These are phyloP conservation scores for Seiridium cupressi DNA, from an alignment of 2,329 filamentous ascomycete genomes.

Conservation along the genomic window DNA sequence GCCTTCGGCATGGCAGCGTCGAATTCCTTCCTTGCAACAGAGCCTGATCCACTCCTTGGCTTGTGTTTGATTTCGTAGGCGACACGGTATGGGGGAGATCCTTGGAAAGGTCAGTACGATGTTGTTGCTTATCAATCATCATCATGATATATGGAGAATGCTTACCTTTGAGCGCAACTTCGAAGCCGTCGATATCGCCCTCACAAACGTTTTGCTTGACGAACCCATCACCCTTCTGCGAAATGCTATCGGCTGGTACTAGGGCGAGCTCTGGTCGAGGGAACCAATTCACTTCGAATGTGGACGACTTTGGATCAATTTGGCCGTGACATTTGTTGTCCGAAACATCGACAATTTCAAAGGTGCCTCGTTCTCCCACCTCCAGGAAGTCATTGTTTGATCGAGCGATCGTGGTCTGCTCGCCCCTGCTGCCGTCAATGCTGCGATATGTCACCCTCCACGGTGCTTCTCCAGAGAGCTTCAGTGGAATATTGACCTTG, in stretches of 20 bases:
- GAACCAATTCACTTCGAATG: slow-evolving; percentile 83
- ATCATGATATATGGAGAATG: slow-evolving; percentile 1
- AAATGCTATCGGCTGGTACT: slow-evolving; percentile 61
- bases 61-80: slow-evolving; percentile 79
- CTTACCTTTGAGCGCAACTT: slow-evolving; percentile 75
- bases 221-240: slow-evolving; percentile 51
- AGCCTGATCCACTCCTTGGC: slow-evolving; percentile 62
- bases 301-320: slow-evolving; percentile 70
- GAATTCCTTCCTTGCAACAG: slow-evolving; percentile 67
- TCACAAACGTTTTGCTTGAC: slow-evolving; percentile 85
- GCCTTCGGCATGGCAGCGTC: slow-evolving; percentile 75
- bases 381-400: slow-evolving; percentile 66
- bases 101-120: slow-evolving; percentile 34
- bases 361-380: slow-evolving; percentile 68
- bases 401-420: slow-evolving; percentile 22
- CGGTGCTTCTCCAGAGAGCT: slow-evolving; percentile 80
- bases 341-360: slow-evolving; percentile 73
- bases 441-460: slow-evolving; percentile 81
- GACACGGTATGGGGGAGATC: slow-evolving; percentile 77
- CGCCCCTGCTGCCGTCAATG: slow-evolving; percentile 47
- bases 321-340: slow-evolving; percentile 81
- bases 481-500: slow-evolving; percentile 72
- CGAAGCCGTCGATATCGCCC: slow-evolving; percentile 87
- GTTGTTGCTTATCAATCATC: background rate
- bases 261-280: slow-evolving; percentile 72